Conservation (phyloP, 2,329 filamentous ascomycete species). For the Trichoderma pleuroti region DNA sequence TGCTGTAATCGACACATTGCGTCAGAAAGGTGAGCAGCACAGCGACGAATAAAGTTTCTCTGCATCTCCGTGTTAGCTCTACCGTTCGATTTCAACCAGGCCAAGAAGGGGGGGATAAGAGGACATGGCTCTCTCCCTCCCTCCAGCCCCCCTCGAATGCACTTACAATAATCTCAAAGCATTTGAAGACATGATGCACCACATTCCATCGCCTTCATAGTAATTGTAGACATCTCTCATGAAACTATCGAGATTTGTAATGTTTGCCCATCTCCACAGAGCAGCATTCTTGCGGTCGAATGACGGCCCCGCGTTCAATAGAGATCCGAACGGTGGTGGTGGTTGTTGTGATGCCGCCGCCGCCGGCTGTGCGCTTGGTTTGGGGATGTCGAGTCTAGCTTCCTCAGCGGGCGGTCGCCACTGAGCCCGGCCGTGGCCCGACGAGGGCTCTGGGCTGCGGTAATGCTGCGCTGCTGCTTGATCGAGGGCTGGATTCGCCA, state of each 20-base stretch:
- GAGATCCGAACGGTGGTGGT: conserved; percentile 27
- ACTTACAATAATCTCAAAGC: conserved; percentile 66
- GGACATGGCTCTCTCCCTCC: not conserved
- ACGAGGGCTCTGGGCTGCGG: not conserved
- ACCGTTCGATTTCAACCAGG: not conserved
- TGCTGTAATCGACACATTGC: conserved; percentile 79
- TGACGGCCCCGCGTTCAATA: conserved; percentile 29
- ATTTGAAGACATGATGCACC: conserved; percentile 75
- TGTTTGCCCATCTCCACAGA: conserved; percentile 90
- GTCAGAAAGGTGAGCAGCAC: conserved; percentile 78
- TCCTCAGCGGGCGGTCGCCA: conserved; percentile 55
- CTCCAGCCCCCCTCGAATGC: conserved; percentile 31
- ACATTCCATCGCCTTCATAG: conserved; percentile 77
- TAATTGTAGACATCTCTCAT: conserved; percentile 83
- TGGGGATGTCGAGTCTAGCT: conserved; percentile 47
- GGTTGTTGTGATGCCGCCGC: not conserved
- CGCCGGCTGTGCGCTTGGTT: conserved; percentile 23
- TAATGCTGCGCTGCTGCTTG: conserved; percentile 21
- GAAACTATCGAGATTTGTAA: conserved; percentile 84
- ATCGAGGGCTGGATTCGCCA: conserved; percentile 23
- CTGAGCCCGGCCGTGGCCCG: conserved; percentile 46
- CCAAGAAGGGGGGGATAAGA: not conserved
- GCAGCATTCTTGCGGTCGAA: conserved; percentile 63
- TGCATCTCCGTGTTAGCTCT: conserved; percentile 31
- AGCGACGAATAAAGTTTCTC: conserved; percentile 78